A percentile compares a stretch with the other conserved stretches of the same genome.
These are phyloP conservation scores for Chalaropsis thielavioides DNA, from an alignment of 2,329 filamentous ascomycete species.

Conservation along the genomic window DNA sequence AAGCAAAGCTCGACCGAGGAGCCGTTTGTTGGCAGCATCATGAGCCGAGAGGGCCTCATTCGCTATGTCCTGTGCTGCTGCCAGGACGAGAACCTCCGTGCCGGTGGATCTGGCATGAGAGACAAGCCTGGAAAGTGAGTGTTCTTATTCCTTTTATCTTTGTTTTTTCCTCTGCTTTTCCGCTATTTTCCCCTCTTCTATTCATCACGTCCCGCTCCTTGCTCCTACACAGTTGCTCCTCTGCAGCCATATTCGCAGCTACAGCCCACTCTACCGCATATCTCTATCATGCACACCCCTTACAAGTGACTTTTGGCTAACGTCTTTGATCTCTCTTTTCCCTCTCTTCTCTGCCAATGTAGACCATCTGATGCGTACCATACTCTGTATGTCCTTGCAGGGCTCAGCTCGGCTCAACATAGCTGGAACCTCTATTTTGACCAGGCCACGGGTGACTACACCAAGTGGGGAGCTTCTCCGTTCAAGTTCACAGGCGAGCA, in stretches of 20 bases:
- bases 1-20: constrained; percentile 15
- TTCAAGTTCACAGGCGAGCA: constrained; percentile 25
- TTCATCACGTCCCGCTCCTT: background rate
- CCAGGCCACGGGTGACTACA: constrained; percentile 11
- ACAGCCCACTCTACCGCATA: background rate
- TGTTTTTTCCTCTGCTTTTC: background rate
- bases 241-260: background rate
- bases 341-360: constrained; percentile 9
- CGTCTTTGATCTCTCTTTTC: background rate
- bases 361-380: constrained; percentile 79
- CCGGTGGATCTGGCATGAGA: constrained; percentile 49
- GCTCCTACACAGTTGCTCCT: constrained; percentile 9
- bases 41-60: constrained; percentile 70
- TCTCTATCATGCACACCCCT: background rate
- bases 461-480: constrained; percentile 7
- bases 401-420: constrained; percentile 71
- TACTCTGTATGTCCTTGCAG: constrained; percentile 79
- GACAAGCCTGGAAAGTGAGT: constrained; percentile 87
- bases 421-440: constrained; percentile 35
- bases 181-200: constrained; percentile 7
- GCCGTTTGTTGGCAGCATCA: constrained; percentile 38
- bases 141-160: background rate
- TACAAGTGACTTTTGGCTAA: constrained; percentile 6
- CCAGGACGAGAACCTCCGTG: constrained; percentile 54
- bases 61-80: constrained; percentile 84